Conservation (phyloP, 106 monocot species). For the Hemerocallis citrina region DNA sequence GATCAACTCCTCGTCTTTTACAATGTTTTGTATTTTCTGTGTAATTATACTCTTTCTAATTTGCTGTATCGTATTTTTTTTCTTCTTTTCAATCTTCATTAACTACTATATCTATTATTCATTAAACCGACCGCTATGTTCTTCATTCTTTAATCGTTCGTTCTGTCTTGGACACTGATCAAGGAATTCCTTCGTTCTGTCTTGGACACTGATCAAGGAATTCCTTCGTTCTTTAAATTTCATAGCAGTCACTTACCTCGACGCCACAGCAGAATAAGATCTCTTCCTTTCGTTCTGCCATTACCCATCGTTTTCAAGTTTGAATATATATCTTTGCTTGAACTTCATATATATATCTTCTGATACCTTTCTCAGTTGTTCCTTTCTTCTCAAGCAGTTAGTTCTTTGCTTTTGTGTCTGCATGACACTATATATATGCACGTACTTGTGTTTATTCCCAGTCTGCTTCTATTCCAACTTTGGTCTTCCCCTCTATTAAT, state of each 20-base stretch:
- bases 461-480: not conserved
- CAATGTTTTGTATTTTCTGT: too few species aligned
- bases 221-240: not conserved
- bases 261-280: too few species aligned
- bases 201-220: not conserved
- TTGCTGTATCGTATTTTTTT: too few species aligned
- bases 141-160: too few species aligned
- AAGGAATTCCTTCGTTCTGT: not conserved
- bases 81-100: too few species aligned
- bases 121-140: too few species aligned
- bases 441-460: not conserved
- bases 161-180: not conserved
- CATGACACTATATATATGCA: not conserved
- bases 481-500: not conserved
- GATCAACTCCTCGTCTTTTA: too few species aligned
- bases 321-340: not conserved
- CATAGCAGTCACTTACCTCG: not conserved
- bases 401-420: not conserved
- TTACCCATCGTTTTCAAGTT: not conserved
- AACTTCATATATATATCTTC: not conserved
- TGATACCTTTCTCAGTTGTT: not conserved
- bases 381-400: not conserved
- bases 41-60: too few species aligned
- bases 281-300: not conserved
- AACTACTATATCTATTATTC: too few species aligned